phyloP scores from a whole-genome alignment of 192 early-diverging fungal genomes.

The Diversispora epigaea region DNA sequence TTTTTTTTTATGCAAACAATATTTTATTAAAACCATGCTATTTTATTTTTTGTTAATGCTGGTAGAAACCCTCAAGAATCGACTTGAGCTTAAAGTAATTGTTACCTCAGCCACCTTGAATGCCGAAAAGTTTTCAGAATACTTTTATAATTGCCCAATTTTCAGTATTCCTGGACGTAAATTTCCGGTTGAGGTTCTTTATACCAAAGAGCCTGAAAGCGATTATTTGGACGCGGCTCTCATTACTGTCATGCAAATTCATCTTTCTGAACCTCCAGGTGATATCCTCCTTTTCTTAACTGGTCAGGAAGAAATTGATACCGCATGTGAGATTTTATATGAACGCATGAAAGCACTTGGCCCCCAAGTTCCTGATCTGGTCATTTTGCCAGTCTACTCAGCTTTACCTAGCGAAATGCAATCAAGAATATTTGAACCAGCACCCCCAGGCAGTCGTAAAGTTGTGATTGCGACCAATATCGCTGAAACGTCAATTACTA shows the following conservation, averaged over 20 bases:
- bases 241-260: constrained; percentile 96
- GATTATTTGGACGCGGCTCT: constrained; percentile 93
- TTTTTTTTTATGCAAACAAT: not conserved
- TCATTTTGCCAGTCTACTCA: constrained; percentile 92
- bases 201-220: constrained; percentile 90
- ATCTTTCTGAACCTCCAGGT: constrained; percentile 88
- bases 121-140: constrained; percentile 90
- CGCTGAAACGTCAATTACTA: constrained; percentile 97
- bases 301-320: constrained; percentile 99
- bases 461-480: constrained; percentile 98
- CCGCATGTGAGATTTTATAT: constrained; percentile 65
- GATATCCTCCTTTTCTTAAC: constrained; percentile 96
- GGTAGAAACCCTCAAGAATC: constrained; percentile 59
- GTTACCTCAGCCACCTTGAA: constrained; percentile 94
- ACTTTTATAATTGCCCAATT: constrained; percentile 91
- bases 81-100: constrained; percentile 92
- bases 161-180: constrained; percentile 95
- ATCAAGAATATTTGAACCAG: constrained; percentile 92
- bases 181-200: constrained; percentile 92
- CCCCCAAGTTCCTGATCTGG: constrained; percentile 68
- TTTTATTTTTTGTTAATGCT: not conserved
- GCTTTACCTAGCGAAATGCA: constrained; percentile 94
- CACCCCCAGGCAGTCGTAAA: constrained; percentile 76
- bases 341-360: constrained; percentile 73
- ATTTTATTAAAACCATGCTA: not conserved